Evolutionary conservation across 2,329 filamentous ascomycete genomes (phyloP), one percentile per base, ranked within the genome.

Genomic region (Monilinia aucupariae): DNA sequence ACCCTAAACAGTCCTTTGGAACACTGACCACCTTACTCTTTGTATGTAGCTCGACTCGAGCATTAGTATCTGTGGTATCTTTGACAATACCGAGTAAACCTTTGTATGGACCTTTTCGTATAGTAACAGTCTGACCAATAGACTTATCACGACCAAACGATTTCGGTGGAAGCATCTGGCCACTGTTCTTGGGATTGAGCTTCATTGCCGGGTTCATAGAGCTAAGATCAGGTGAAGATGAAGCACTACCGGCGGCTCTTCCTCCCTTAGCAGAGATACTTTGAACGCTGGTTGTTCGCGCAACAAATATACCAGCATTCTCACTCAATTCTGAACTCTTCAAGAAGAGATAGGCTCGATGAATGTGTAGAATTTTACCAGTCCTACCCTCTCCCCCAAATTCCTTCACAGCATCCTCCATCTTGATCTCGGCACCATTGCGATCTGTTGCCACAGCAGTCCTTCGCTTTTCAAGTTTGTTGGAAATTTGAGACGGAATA

Each of bases 201-300:
- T 90, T 89, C 68, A 96, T 77, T 0, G 92, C 92, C 43, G 94
- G 93, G 73, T 97, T 97, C 91, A 99, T 94, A 67, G 91, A 85
- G 51, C 84, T 88, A 61, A 97, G 80, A 76, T 97, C 93, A 1
- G 91, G 90, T 0, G 89, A 86, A n/a, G 78, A 72, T 5, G 77
- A 73, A 13, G 80, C 77, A 32, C 82, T 80, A 4, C 34, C 41
- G 64, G 82, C 88, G 63, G 92, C 82, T 66, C 92, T 85, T 34
- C 92, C 92, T 69, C 92, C 93, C 78, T 97, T 97, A 48, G 93
- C 92, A n/a, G 92, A 92, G 43, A 97, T 86, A 0, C 92, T 96
- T 58, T 88, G 87, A 65, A 99, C 90, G 72, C 92, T 96, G 70
- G 84, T 88, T 50, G 91, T 89, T 66, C 92, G 87, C 20, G 90